Conservation (phyloP, 768 basidiomycete species). For the Leucogyrophana mollusca region DNA sequence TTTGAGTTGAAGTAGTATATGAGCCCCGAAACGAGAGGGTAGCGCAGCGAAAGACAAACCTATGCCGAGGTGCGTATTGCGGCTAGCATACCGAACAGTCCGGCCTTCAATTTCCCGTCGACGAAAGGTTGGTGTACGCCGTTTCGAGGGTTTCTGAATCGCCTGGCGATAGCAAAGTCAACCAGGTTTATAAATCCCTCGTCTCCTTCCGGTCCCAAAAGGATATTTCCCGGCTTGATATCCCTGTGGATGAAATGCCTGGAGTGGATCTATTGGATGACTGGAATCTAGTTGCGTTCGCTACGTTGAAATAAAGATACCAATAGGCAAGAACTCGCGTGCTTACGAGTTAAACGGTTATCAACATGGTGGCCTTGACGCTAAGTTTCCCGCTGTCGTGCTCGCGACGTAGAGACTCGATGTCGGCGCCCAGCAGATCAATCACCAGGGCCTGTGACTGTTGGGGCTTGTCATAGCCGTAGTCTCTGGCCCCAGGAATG, state of each 20-base stretch:
- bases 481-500: too few species aligned
- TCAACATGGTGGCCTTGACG: too few species aligned
- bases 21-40: too few species aligned
- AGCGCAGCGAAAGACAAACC: constrained; percentile 35
- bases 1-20: constrained; percentile 46
- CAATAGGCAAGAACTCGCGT: too few species aligned
- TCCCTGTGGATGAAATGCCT: constrained; percentile 3
- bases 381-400: too few species aligned
- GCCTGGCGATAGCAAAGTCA: constrained; percentile 7
- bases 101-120: constrained; percentile 99
- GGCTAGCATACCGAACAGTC: constrained; percentile 99
- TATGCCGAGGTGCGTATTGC: constrained; percentile 98
- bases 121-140: constrained; percentile 99
- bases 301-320: too few species aligned
- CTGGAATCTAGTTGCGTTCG: too few species aligned
- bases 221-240: constrained; percentile 8
- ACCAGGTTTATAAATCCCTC: background rate
- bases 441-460: too few species aligned
- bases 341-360: background rate
- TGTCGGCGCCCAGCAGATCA: too few species aligned
- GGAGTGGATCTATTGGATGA: constrained; percentile 4
- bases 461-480: too few species aligned
- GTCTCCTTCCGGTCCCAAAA: constrained; percentile 1
- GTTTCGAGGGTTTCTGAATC: constrained; percentile 97
- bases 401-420: too few species aligned